Conservation (phyloP, 2,329 filamentous ascomycete genomes). For the Calonectria pseudoreteaudii region DNA sequence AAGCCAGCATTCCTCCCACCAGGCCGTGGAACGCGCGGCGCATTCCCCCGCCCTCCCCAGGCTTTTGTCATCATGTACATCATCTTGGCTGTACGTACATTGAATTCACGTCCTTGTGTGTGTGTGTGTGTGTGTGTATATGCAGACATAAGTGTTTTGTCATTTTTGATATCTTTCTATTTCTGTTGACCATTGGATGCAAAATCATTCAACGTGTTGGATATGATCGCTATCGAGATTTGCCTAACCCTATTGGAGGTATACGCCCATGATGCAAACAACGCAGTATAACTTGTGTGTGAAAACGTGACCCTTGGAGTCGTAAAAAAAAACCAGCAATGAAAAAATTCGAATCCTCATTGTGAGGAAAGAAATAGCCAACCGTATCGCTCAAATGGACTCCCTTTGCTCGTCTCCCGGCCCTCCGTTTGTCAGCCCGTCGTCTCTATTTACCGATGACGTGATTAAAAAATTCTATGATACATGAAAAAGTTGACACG, state of each 20-base stretch:
- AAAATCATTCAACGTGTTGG: constrained; percentile 2
- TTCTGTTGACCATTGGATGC: neutral
- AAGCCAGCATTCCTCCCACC: neutral
- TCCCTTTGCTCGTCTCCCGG: neutral
- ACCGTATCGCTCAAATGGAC: constrained; percentile 1
- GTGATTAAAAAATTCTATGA: constrained; percentile 12
- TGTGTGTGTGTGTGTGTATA: no score
- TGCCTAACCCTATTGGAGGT: constrained; percentile 9
- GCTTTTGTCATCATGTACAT: no score
- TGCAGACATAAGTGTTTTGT: no score
- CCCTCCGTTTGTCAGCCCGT: neutral
- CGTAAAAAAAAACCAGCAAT: neutral
- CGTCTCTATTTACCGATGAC: constrained; percentile 4
- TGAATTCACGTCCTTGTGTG: no score
- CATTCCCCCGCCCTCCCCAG: neutral
- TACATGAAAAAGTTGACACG: neutral
- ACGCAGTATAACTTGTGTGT: neutral
- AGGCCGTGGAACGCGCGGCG: neutral
- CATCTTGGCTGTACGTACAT: no score
- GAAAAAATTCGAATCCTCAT: neutral
- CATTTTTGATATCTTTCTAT: neutral
- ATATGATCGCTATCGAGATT: constrained; percentile 6
- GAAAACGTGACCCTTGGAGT: neutral
- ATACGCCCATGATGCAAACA: constrained; percentile 6
- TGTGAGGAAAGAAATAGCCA: neutral